These are phyloP conservation scores for Oryza brachyantha DNA, from an alignment of 176 grass and related monocot genomes.

Conservation along the genomic window DNA sequence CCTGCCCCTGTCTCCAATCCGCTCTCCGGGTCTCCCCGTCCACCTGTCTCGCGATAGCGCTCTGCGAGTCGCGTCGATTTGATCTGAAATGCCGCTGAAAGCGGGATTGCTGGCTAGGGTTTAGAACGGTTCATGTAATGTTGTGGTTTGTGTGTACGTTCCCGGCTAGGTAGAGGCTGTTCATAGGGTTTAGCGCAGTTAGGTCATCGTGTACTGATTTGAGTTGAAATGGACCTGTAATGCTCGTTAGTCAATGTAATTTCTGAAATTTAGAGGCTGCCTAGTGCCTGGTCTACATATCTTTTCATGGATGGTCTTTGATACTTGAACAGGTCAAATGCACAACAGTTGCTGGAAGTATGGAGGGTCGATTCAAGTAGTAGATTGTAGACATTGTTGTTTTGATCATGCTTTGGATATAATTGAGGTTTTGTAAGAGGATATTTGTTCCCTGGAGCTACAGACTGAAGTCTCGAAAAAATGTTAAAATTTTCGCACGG, in stretches of 20 bases:
- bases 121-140: not conserved
- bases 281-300: no score
- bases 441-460: not conserved
- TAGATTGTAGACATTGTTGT: not conserved
- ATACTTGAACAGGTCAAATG: not conserved
- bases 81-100: no score
- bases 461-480: not conserved
- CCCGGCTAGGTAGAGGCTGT: not conserved
- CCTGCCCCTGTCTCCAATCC: not conserved
- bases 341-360: not conserved
- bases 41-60: not conserved
- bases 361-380: not conserved
- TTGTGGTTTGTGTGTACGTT: not conserved
- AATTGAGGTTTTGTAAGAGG: not conserved
- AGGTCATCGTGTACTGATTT: not conserved
- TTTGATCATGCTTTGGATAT: not conserved
- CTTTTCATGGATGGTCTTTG: not conserved
- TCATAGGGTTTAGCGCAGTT: not conserved
- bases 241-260: not conserved
- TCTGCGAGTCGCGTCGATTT: no score
- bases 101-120: constrained; percentile 34
- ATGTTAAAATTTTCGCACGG: not conserved
- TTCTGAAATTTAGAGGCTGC: not conserved
- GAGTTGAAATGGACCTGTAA: not conserved
- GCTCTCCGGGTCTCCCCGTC: not conserved